Percentiles rank a stretch among this genome's conserved stretches.
These are phyloP conservation scores for Aspergillus carlsbadensis DNA, from an alignment of 495 filamentous ascomycete genomes.

Conservation along the genomic window DNA sequence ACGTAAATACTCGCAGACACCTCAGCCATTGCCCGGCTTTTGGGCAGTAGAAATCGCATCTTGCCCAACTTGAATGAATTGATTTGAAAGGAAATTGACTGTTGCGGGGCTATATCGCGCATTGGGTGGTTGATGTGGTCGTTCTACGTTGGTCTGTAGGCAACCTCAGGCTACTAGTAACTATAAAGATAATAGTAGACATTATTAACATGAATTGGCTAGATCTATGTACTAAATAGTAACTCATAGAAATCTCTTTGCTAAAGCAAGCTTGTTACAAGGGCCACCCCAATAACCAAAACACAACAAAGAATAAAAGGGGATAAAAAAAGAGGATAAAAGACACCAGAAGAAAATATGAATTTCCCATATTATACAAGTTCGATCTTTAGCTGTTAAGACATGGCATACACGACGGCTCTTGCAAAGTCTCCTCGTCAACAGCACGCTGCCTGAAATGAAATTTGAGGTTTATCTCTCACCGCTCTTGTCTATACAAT, in stretches of 20 bases:
- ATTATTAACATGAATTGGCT: slow-evolving; percentile 15
- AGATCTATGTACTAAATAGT: slow-evolving; percentile 16
- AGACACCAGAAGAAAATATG: slow-evolving; percentile 41
- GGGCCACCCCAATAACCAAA: not conserved
- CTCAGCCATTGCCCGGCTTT: too few species aligned
- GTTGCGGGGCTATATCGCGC: too few species aligned
- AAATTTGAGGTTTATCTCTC: slow-evolving; percentile 1
- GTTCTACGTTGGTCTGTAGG: too few species aligned
- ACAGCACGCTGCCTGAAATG: slow-evolving; percentile 2
- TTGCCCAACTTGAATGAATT: too few species aligned
- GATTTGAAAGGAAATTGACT: too few species aligned
- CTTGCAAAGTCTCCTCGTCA: slow-evolving; percentile 1
- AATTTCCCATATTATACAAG: slow-evolving; percentile 47
- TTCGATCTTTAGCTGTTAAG: slow-evolving; percentile 32
- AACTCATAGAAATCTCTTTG: slow-evolving; percentile 15
- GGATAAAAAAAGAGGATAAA: slow-evolving; percentile 24
- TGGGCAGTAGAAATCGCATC: too few species aligned
- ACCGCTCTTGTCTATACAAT: slow-evolving; percentile 54
- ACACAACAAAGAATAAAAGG: slow-evolving; percentile 13
- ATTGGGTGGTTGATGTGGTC: too few species aligned
- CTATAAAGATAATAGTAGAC: too few species aligned
- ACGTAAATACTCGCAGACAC: too few species aligned
- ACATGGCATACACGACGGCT: slow-evolving; percentile 13
- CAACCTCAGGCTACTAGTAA: too few species aligned
- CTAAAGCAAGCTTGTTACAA: not conserved